Evolutionary conservation across 257 asterid species (phyloP).

Genomic region (Jacaranda mimosifolia): DNA sequence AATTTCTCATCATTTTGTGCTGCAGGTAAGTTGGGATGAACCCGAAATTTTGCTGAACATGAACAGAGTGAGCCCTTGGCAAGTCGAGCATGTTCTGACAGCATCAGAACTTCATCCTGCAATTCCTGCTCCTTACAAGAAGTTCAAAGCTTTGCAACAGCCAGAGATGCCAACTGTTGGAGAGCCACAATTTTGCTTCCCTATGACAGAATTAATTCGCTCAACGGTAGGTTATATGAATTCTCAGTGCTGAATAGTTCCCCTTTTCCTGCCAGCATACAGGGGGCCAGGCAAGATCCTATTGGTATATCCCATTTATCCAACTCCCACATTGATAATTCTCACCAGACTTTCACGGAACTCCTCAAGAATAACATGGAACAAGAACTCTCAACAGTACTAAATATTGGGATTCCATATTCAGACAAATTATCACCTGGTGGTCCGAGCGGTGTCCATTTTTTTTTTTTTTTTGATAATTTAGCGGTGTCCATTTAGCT

Average conservation of each 20-base stretch:
- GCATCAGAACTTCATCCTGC: not conserved
- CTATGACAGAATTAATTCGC: conserved; percentile 24
- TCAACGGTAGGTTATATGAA: conserved; percentile 23
- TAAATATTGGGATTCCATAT: conserved; percentile 37
- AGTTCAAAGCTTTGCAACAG: conserved; percentile 32
- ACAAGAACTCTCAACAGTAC: conserved; percentile 39
- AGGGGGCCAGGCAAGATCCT: conserved; percentile 61
- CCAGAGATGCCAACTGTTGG: conserved; percentile 30
- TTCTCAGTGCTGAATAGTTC: conserved; percentile 26
- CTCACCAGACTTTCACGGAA: conserved; percentile 25
- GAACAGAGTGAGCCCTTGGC: conserved; percentile 58
- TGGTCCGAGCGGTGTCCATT: conserved; percentile 44
- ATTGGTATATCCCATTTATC: conserved; percentile 7
- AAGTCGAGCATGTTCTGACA: conserved; percentile 45
- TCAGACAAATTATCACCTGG: conserved; percentile 39
- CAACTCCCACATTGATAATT: conserved; percentile 23
- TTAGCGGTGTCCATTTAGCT: too few species aligned
- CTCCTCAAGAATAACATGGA: conserved; percentile 16
- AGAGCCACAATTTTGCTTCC: conserved; percentile 24
- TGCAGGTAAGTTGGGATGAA: conserved; percentile 60
- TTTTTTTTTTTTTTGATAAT: too few species aligned
- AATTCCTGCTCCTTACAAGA: conserved; percentile 41
- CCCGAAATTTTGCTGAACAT: conserved; percentile 37
- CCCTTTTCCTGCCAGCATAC: conserved; percentile 51
- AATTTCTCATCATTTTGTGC: not conserved